Evolutionary conservation across 2,329 filamentous ascomycete genomes (phyloP).

Genomic region (Paecilomyces formosus): DNA sequence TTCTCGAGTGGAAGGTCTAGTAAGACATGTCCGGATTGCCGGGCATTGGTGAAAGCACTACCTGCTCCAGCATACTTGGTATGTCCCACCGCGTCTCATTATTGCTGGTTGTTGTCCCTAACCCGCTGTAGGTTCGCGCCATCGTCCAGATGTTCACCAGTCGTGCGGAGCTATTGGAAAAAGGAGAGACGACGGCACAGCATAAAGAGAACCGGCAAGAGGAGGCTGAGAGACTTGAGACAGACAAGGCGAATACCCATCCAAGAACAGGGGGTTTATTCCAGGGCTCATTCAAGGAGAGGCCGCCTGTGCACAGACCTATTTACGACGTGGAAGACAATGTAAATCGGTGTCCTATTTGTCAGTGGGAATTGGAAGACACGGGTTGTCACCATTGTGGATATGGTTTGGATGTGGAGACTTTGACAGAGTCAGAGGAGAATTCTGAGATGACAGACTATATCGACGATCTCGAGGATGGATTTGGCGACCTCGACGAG

Average conservation of each 20-base stretch:
- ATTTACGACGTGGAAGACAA: constrained; percentile 53
- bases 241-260: constrained; percentile 50
- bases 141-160: constrained; percentile 57
- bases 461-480: constrained; percentile 23
- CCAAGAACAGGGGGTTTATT: constrained; percentile 52
- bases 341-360: constrained; percentile 55
- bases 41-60: constrained; percentile 49
- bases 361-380: constrained; percentile 57
- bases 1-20: constrained; percentile 47
- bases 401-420: constrained; percentile 41
- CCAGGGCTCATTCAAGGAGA: constrained; percentile 49
- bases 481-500: constrained; percentile 22
- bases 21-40: constrained; percentile 64
- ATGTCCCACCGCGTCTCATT: constrained; percentile 14
- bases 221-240: constrained; percentile 53
- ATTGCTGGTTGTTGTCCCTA: constrained; percentile 2
- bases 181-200: constrained; percentile 56
- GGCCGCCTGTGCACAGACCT: constrained; percentile 24
- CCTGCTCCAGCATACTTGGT: constrained; percentile 60
- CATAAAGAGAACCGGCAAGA: constrained; percentile 51
- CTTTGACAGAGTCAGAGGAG: constrained; percentile 31
- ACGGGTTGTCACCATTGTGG: constrained; percentile 48
- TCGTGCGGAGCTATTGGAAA: constrained; percentile 53
- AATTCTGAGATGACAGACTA: constrained; percentile 37
- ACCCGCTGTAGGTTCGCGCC: constrained; percentile 47